Evolutionary conservation across 768 basidiomycete genomes (phyloP).

Genomic region (Phylloporus sp.): DNA sequence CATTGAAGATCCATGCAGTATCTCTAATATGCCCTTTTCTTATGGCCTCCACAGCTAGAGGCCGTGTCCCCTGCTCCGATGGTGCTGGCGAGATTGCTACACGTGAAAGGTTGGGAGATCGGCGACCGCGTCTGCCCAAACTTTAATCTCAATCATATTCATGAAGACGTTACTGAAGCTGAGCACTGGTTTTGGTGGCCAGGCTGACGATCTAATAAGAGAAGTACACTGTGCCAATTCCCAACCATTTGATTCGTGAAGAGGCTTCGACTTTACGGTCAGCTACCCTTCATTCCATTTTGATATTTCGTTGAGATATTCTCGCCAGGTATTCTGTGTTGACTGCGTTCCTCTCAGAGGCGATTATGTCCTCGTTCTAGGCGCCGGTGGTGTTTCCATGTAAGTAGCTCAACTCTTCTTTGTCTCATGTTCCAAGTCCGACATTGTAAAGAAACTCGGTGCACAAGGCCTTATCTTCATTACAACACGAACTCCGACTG

Average conservation of each 20-base stretch:
- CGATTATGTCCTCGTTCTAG: slow-evolving; percentile 53
- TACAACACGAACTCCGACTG: slow-evolving; percentile 56
- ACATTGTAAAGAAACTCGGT: slow-evolving; percentile 48
- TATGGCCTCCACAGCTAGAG: slow-evolving; percentile 33
- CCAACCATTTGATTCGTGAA: slow-evolving; percentile 55
- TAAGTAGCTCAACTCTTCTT: slow-evolving; percentile 18
- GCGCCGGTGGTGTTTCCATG: slow-evolving; percentile 57
- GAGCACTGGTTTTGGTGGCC: slow-evolving; percentile 42
- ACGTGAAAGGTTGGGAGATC: slow-evolving; percentile 43
- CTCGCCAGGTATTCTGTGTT: slow-evolving; percentile 52
- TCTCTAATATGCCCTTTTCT: slow-evolving; percentile 37
- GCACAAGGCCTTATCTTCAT: slow-evolving; percentile 56
- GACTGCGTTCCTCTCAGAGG: slow-evolving; percentile 57
- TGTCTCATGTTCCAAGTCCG: slow-evolving; percentile 38
- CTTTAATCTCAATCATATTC: slow-evolving; percentile 45
- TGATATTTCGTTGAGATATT: background rate
- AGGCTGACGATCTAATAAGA: slow-evolving; percentile 48
- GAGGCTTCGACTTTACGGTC: slow-evolving; percentile 65
- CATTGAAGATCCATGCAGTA: slow-evolving; percentile 51
- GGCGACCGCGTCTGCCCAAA: slow-evolving; percentile 60
- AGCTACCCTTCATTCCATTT: slow-evolving; percentile 8
- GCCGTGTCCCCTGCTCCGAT: slow-evolving; percentile 40
- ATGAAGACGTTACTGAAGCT: slow-evolving; percentile 39
- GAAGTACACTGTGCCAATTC: slow-evolving; percentile 55
- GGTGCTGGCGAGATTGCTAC: slow-evolving; percentile 56